Percentiles rank a stretch among this genome's conserved stretches.
Evolutionary conservation across 2,329 filamentous ascomycete species (phyloP).

Genomic region (Sordariomycetes sp.): DNA sequence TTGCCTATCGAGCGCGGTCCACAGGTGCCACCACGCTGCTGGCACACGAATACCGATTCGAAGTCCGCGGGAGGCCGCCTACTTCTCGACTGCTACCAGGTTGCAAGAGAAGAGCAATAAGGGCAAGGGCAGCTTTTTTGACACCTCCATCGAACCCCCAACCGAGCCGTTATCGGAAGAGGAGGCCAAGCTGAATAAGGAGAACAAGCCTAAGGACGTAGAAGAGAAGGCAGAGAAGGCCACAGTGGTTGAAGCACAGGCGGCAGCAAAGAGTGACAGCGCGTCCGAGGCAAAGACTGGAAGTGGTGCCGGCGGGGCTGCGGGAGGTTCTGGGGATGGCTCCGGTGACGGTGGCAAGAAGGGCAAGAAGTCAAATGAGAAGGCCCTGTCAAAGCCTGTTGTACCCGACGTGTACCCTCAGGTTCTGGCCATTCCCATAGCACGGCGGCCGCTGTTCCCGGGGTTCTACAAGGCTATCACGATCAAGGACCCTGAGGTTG

Average conservation of each 20-base stretch:
- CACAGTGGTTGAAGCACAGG: slow-evolving; percentile 27
- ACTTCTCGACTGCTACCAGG: slow-evolving; percentile 25
- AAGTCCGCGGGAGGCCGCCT: slow-evolving; percentile 12
- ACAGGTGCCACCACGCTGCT: slow-evolving; percentile 16
- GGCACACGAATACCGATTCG: slow-evolving; percentile 11
- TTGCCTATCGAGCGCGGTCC: slow-evolving; percentile 10
- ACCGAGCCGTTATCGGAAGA: slow-evolving; percentile 42
- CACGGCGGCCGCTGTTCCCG: slow-evolving; percentile 86
- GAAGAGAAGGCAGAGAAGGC: slow-evolving; percentile 36
- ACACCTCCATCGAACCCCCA: slow-evolving; percentile 29
- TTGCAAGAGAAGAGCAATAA: slow-evolving; percentile 23
- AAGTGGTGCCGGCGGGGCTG: slow-evolving; percentile 34
- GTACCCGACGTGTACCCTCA: slow-evolving; percentile 96
- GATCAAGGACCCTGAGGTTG: slow-evolving; percentile 85
- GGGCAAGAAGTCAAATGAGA: slow-evolving; percentile 63
- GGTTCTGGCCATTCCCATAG: slow-evolving; percentile 94
- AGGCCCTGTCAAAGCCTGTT: slow-evolving; percentile 74
- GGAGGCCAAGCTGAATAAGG: slow-evolving; percentile 40
- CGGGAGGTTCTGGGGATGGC: slow-evolving; percentile 40
- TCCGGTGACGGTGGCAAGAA: slow-evolving; percentile 57
- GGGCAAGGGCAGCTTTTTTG: slow-evolving; percentile 39
- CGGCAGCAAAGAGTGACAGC: slow-evolving; percentile 36
- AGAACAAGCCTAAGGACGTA: slow-evolving; percentile 33
- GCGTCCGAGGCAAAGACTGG: slow-evolving; percentile 34
- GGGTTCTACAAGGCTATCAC: slow-evolving; percentile 99